A percentile compares a stretch with the other conserved stretches of the same genome.
Conservation (phyloP, 2,329 filamentous ascomycete genomes). For the Ascochyta koolunga region DNA sequence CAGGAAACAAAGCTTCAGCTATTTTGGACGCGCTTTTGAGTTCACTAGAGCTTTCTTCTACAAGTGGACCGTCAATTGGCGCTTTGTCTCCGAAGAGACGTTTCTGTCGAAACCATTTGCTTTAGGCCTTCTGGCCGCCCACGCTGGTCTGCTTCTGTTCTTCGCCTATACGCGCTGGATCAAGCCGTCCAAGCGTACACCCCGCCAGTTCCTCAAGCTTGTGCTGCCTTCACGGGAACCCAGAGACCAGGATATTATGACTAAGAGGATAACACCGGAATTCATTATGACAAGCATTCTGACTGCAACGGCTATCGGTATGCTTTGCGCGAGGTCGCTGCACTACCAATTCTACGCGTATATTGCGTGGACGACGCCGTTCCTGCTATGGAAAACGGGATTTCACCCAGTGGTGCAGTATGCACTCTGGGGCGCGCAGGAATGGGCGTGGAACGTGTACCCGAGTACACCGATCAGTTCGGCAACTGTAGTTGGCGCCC, state of each 20-base stretch:
- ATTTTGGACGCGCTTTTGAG: conserved; percentile 85
- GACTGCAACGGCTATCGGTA: conserved; percentile 76
- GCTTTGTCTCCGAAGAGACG: conserved; percentile 82
- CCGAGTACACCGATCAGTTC: conserved; percentile 76
- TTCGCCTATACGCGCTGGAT: conserved; percentile 77
- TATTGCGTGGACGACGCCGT: conserved; percentile 86
- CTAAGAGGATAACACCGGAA: conserved; percentile 66
- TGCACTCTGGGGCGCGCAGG: conserved; percentile 75
- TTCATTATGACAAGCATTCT: conserved; percentile 81
- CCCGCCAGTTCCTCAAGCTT: conserved; percentile 61
- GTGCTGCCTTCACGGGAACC: conserved; percentile 51
- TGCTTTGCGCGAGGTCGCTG: conserved; percentile 84
- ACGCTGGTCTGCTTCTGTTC: conserved; percentile 67
- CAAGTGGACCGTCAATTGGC: conserved; percentile 99
- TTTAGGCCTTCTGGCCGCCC: conserved; percentile 67
- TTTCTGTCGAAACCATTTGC: conserved; percentile 79
- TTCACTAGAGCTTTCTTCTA: conserved; percentile 90
- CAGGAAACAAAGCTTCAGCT: conserved; percentile 68
- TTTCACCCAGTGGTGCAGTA: conserved; percentile 71
- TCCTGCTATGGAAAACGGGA: conserved; percentile 80
- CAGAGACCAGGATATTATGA: conserved; percentile 61
- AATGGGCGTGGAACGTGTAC: conserved; percentile 93
- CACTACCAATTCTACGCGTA: conserved; percentile 97
- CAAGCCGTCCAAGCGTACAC: conserved; percentile 66
- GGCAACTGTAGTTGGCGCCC: conserved; percentile 69